These are phyloP conservation scores for Calonectria pseudoreteaudii DNA, from an alignment of 2,329 filamentous ascomycete genomes.

Conservation along the genomic window DNA sequence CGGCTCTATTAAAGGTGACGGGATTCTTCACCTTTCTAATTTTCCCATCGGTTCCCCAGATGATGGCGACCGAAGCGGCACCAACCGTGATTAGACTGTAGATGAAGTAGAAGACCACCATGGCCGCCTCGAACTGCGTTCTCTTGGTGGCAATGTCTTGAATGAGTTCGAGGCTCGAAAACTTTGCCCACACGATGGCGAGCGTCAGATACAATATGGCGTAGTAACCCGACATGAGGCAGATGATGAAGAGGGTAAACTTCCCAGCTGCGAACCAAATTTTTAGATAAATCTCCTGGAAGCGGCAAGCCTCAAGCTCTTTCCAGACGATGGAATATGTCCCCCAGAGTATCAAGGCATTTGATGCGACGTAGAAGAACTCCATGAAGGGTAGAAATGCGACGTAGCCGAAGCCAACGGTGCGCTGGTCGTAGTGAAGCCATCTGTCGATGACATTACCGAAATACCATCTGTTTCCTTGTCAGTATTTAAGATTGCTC, in stretches of 20 bases:
- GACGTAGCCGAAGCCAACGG: slow-evolving; percentile 24
- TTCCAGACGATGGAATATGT: slow-evolving; percentile 25
- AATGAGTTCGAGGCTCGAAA: slow-evolving; percentile 24
- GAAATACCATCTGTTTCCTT: slow-evolving; percentile 16
- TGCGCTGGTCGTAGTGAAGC: slow-evolving; percentile 17
- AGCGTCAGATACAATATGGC: slow-evolving; percentile 20
- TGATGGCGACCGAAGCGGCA: slow-evolving; percentile 9
- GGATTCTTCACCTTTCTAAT: slow-evolving; percentile 7
- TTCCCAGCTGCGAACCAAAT: slow-evolving; percentile 21
- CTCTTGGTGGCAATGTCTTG: slow-evolving; percentile 22
- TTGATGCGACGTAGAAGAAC: slow-evolving; percentile 23
- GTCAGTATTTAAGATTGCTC: not conserved
- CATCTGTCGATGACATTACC: slow-evolving; percentile 23
- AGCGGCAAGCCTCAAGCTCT: not conserved
- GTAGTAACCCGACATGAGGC: slow-evolving; percentile 26
- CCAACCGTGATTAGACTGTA: slow-evolving; percentile 20
- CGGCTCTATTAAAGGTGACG: too few relatives aligned
- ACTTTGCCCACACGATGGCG: slow-evolving; percentile 24
- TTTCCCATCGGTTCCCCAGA: slow-evolving; percentile 14
- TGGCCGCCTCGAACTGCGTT: slow-evolving; percentile 25
- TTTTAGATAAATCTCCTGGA: not conserved
- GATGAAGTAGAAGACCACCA: slow-evolving; percentile 18
- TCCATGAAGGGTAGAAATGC: slow-evolving; percentile 24
- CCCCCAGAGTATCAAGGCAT: slow-evolving; percentile 24
- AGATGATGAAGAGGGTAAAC: slow-evolving; percentile 14